phyloP scores from a whole-genome alignment of 2,329 filamentous ascomycete genomes.

The Fusarium avenaceum region DNA sequence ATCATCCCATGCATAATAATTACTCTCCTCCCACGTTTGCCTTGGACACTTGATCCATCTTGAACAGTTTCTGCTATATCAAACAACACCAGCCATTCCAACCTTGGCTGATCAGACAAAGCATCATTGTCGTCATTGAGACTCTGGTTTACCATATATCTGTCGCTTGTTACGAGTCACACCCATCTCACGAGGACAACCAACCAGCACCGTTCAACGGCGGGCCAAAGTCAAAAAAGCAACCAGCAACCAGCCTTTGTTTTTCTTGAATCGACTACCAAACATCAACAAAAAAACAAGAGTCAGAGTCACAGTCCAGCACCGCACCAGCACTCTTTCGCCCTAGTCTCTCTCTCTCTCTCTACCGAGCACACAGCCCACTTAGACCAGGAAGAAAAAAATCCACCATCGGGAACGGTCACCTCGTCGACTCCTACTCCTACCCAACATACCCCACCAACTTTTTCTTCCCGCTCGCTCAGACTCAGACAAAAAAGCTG shows the following conservation, averaged over 20 bases:
- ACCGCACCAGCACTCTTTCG: conserved; percentile 8
- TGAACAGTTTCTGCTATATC: conserved; percentile 16
- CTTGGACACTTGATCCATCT: conserved; percentile 18
- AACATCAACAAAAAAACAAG: conserved; percentile 41
- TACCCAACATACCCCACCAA: conserved; percentile 41
- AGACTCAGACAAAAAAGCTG: conserved; percentile 39
- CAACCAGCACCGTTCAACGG: conserved; percentile 32
- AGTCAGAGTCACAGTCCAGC: conserved; percentile 15
- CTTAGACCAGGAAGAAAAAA: conserved; percentile 27
- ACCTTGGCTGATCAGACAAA: background rate
- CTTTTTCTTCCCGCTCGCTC: conserved; percentile 33
- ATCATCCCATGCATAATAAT: conserved; percentile 34
- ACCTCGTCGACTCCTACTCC: conserved; percentile 38
- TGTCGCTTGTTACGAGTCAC: conserved; percentile 42
- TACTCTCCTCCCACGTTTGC: conserved; percentile 21
- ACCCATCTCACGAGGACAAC: conserved; percentile 31
- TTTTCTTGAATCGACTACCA: conserved; percentile 23
- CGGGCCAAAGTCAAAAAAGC: conserved; percentile 29
- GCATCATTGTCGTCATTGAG: conserved; percentile 19
- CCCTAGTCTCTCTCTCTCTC: conserved; percentile 12
- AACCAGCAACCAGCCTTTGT: conserved; percentile 30
- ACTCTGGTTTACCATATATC: conserved; percentile 3
- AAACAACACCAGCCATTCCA: background rate
- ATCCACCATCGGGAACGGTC: conserved; percentile 27
- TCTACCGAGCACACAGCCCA: conserved; percentile 33